phyloP scores from a whole-genome alignment of 441 rosid genomes.

The Croton laevigatus region DNA sequence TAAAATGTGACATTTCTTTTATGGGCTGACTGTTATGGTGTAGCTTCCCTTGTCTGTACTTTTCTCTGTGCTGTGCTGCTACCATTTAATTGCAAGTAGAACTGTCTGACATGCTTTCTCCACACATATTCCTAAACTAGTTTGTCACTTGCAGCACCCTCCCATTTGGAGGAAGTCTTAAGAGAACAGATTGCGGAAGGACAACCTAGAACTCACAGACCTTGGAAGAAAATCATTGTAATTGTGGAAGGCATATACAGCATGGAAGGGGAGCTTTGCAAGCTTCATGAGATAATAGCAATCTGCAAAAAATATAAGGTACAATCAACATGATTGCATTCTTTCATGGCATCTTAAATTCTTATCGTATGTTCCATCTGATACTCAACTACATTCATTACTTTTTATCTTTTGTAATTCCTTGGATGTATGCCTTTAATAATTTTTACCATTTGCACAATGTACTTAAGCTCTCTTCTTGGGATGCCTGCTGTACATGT shows the following conservation, averaged over 20 bases:
- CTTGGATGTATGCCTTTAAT: background rate
- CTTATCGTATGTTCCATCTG: background rate
- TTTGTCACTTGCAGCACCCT: conserved; percentile 48
- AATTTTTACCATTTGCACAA: background rate
- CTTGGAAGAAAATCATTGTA: conserved; percentile 90
- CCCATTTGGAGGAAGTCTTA: conserved; percentile 83
- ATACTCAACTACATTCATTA: background rate
- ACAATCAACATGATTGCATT: conserved; percentile 16
- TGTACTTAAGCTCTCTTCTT: background rate
- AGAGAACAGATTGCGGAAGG: conserved; percentile 91
- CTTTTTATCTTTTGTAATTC: background rate
- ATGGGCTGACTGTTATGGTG: background rate
- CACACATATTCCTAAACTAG: background rate
- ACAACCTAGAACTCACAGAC: conserved; percentile 86
- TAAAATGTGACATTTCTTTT: background rate
- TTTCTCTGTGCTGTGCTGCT: background rate
- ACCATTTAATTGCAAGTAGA: background rate
- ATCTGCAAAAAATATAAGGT: conserved; percentile 90
- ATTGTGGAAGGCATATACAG: conserved; percentile 88
- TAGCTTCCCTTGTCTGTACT: background rate
- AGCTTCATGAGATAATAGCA: conserved; percentile 76
- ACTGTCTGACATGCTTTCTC: background rate
- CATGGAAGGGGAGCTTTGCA: conserved; percentile 87
- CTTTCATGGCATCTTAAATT: background rate
- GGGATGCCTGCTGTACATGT: background rate